phyloP scores from a whole-genome alignment of 2,329 filamentous ascomycete genomes.

The Cladosporium sp. region DNA sequence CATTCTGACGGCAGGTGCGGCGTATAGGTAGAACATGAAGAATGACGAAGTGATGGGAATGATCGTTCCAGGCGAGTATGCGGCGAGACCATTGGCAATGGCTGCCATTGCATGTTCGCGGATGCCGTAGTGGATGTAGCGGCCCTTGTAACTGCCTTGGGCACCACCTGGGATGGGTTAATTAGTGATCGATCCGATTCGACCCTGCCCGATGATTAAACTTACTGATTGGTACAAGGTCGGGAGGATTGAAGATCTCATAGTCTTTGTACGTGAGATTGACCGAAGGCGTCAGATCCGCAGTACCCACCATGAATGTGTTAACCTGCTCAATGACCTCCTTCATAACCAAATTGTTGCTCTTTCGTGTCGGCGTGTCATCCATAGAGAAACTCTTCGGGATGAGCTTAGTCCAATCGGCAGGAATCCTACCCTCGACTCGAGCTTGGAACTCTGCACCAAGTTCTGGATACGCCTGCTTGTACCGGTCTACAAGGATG shows the following conservation, averaged over 20 bases:
- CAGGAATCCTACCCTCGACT: conserved; percentile 50
- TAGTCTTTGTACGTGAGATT: conserved; percentile 48
- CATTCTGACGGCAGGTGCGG: conserved; percentile 42
- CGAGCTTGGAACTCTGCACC: conserved; percentile 52
- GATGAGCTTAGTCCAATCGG: conserved; percentile 54
- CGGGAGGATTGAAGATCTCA: conserved; percentile 52
- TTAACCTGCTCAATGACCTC: conserved; percentile 37
- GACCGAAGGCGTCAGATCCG: conserved; percentile 42
- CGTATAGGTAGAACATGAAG: conserved; percentile 47
- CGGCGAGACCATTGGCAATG: conserved; percentile 48
- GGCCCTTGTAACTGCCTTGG: conserved; percentile 55
- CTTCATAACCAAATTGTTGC: conserved; percentile 48
- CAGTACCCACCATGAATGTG: conserved; percentile 42
- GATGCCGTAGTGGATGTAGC: conserved; percentile 60
- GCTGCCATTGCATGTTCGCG: conserved; percentile 64
- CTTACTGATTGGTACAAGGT: conserved; percentile 26
- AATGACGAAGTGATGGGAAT: conserved; percentile 40
- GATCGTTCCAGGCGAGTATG: conserved; percentile 41
- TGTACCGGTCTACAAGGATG: conserved; percentile 41
- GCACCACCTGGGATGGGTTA: conserved; percentile 46
- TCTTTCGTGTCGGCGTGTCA: conserved; percentile 55
- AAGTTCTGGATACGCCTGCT: conserved; percentile 52
- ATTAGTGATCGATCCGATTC: background rate
- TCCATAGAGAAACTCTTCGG: conserved; percentile 52
- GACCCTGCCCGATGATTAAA: background rate